These are phyloP conservation scores for Sindora glabra DNA, from an alignment of 306 rosid species.

Conservation along the genomic window DNA sequence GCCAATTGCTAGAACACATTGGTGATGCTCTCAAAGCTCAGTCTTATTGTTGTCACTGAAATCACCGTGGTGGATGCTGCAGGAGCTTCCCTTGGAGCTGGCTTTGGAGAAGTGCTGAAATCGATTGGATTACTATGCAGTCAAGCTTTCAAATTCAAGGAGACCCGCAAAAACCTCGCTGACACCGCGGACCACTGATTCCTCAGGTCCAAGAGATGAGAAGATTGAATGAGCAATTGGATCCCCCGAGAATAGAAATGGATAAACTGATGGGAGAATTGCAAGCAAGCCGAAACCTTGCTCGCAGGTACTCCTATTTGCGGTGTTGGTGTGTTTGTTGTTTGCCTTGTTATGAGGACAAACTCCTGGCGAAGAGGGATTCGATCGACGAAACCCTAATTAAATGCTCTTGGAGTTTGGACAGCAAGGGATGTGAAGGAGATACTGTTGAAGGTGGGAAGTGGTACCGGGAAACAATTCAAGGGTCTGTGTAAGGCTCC, in stretches of 20 bases:
- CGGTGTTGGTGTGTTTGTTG: slow-evolving; percentile 11
- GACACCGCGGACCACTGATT: background rate
- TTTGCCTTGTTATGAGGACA: slow-evolving; percentile 1
- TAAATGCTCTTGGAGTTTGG: background rate
- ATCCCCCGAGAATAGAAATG: too few species aligned
- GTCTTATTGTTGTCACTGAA: too few species aligned
- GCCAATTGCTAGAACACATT: slow-evolving; percentile 19
- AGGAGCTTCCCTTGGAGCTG: slow-evolving; percentile 13
- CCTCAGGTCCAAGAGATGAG: slow-evolving; percentile 10
- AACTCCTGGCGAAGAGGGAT: background rate
- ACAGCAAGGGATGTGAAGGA: background rate
- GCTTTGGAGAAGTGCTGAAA: background rate
- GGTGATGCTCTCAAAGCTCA: too few species aligned
- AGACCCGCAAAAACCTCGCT: background rate
- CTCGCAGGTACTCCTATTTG: slow-evolving; percentile 7
- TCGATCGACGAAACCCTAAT: background rate
- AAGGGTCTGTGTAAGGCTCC: too few species aligned
- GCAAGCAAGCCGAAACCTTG: background rate
- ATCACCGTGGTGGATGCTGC: too few species aligned
- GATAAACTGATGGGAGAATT: background rate
- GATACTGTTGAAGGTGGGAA: too few species aligned
- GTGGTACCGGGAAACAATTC: background rate
- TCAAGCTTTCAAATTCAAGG: background rate
- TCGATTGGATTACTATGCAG: background rate
- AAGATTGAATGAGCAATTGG: background rate